Base-by-base conservation (phyloP, 1,284 basidiomycete species). In the Phlebopus sp. region DNA sequence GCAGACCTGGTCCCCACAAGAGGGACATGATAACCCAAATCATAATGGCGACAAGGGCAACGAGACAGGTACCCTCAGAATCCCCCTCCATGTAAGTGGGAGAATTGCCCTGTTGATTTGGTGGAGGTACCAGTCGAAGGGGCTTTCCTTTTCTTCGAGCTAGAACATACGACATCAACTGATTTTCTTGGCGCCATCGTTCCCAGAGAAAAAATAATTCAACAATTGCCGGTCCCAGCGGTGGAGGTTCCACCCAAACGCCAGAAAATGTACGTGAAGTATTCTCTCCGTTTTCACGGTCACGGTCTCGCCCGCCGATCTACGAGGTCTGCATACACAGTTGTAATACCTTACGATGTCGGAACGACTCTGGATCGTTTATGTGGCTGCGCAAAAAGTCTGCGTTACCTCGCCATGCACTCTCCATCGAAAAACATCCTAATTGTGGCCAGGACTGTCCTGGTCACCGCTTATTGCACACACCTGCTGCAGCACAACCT, bases 301-400 rank as follows among this genome's bases (percentile, higher is more conserved):
- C 18, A 25, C 29, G 18, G 27, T 41, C 42, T 35, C 36, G 5
- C 23, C 10, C 40, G n/a, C 36, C 18, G 9, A 39, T 32, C 36
- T 59, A 53, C 13, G 63, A 65, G 48, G 34, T 65, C 15, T 61
- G 59, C 42, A 62, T 64, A 27, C 59, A 61, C 25, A 62, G 60
- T 0, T 65, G 63, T 40, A 61, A 58, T 37, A 18, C 41, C 4
- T 19, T 40, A 17, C 63, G 47, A 3, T 61, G 59, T 49, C 60
- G 63, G 42, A 65, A 61, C 14, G 63, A 63, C 37, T 55, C 63
- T n/a, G 51, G 49, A 3, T 65, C 62, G 10, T 62, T 65, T 37
- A 40, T 61, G 18, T 61, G 59, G 62, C 42, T 40, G 2, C 59
- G 59, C 43, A 62, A 29, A 25, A 45, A 50, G 27, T 45, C 57